A percentile compares a stretch with the other conserved stretches of the same genome.
Conservation (phyloP, 2,329 filamentous ascomycete genomes). For the Diaporthe humulicola region DNA sequence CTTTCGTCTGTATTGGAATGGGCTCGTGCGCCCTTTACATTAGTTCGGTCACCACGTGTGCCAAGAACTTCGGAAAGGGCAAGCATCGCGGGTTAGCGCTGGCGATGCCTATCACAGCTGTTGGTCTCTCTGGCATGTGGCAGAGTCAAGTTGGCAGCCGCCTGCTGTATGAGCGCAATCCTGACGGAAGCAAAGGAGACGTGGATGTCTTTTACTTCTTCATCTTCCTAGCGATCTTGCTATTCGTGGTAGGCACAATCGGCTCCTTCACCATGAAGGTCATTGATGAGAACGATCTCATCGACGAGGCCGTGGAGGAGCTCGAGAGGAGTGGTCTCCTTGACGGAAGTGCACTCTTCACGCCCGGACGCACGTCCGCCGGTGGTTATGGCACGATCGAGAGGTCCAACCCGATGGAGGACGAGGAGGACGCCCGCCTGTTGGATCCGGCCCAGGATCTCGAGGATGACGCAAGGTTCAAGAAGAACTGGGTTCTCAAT, state of each 20-base stretch:
- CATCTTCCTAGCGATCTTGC: constrained; percentile 81
- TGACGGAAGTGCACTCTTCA: constrained; percentile 80
- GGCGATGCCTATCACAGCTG: constrained; percentile 90
- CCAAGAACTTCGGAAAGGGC: constrained; percentile 96
- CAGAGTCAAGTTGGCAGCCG: constrained; percentile 88
- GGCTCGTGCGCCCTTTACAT: constrained; percentile 93
- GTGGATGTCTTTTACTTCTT: constrained; percentile 89
- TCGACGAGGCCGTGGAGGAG: constrained; percentile 90
- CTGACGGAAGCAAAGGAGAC: constrained; percentile 74
- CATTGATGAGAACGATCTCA: constrained; percentile 87
- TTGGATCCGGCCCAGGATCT: constrained; percentile 53
- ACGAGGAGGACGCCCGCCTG: constrained; percentile 57
- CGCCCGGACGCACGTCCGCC: constrained; percentile 53
- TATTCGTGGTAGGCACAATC: constrained; percentile 78
- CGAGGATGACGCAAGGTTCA: constrained; percentile 67
- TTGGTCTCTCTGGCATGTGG: constrained; percentile 96
- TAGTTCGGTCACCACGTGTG: constrained; percentile 90
- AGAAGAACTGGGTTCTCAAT: constrained; percentile 93
- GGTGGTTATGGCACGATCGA: constrained; percentile 72
- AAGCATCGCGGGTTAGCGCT: constrained; percentile 90
- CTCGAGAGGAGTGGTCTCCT: constrained; percentile 90
- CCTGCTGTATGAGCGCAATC: constrained; percentile 77
- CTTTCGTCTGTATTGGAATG: constrained; percentile 86
- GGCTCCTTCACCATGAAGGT: constrained; percentile 82
- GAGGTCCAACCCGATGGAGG: constrained; percentile 55